Evolutionary conservation across 1,284 basidiomycete species (phyloP).

Genomic region (Pholiota adiposa): DNA sequence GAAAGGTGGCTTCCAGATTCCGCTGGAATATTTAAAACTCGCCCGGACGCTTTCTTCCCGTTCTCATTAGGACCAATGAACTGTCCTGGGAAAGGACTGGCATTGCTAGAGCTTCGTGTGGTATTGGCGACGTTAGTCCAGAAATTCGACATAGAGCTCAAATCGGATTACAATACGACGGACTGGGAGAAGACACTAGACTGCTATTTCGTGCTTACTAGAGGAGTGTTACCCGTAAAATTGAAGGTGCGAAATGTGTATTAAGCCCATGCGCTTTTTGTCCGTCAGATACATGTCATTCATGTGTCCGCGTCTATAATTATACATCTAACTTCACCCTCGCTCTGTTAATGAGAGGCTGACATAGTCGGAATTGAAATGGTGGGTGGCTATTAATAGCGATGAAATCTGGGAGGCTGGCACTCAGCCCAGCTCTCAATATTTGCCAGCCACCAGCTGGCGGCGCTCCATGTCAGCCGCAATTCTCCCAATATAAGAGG

Average conservation of each 20-base stretch:
- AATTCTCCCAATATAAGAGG: neutral
- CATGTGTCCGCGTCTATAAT: too few relatives aligned
- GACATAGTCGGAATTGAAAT: neutral
- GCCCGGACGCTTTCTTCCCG: slow-evolving; percentile 1
- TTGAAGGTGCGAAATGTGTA: too few relatives aligned
- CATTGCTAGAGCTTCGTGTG: neutral
- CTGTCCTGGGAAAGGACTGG: slow-evolving; percentile 1
- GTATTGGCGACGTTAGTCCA: neutral
- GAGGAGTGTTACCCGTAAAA: neutral
- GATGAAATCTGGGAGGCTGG: neutral
- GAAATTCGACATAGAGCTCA: slow-evolving; percentile 4
- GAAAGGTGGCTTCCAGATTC: slow-evolving; percentile 4
- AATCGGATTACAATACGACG: neutral
- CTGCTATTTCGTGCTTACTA: neutral
- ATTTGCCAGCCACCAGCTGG: neutral
- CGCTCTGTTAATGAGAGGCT: neutral
- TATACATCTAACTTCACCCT: too few relatives aligned
- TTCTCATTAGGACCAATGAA: slow-evolving; percentile 6
- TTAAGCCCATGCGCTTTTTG: too few relatives aligned
- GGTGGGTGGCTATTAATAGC: neutral
- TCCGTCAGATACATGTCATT: too few relatives aligned
- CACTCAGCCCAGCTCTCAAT: neutral
- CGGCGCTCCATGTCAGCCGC: neutral
- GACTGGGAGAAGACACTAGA: neutral
- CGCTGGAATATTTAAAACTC: neutral